Evolutionary conservation across 305 asterid species (phyloP).

Genomic region (Fraxinus baroniana): DNA sequence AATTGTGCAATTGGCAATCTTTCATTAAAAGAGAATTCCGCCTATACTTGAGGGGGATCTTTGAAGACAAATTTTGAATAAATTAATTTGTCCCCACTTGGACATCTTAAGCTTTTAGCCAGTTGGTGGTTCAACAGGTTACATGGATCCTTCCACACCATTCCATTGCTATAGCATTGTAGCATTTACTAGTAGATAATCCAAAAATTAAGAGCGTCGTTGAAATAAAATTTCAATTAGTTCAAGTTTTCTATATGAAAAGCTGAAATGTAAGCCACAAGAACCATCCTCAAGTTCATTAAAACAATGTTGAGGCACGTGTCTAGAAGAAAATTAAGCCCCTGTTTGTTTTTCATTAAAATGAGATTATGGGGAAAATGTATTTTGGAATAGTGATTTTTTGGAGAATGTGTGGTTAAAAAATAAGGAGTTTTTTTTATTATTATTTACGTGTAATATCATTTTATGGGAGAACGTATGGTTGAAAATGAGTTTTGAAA

Average conservation of each 20-base stretch:
- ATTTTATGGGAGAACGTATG: too few relatives aligned
- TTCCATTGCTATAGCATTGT: neutral
- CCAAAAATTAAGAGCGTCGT: constrained; percentile 7
- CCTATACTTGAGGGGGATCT: neutral
- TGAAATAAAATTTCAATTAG: neutral
- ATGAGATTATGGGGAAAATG: too few relatives aligned
- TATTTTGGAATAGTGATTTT: too few relatives aligned
- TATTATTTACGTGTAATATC: too few relatives aligned
- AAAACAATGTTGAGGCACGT: neutral
- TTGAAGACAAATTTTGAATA: neutral
- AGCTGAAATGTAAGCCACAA: neutral
- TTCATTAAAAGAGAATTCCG: neutral
- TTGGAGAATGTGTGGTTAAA: too few relatives aligned
- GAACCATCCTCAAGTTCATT: neutral
- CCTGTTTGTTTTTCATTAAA: too few relatives aligned
- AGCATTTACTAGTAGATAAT: neutral
- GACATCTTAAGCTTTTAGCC: neutral
- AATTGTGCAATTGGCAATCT: neutral
- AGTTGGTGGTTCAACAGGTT: neutral
- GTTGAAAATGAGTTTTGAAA: too few relatives aligned
- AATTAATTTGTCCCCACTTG: neutral
- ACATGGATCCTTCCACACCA: neutral
- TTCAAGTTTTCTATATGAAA: neutral
- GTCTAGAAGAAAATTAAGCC: neutral
- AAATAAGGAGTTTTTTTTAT: too few relatives aligned